These are phyloP conservation scores for Calcarisporium arbuscula DNA, from an alignment of 2,329 filamentous ascomycete species.

Conservation along the genomic window DNA sequence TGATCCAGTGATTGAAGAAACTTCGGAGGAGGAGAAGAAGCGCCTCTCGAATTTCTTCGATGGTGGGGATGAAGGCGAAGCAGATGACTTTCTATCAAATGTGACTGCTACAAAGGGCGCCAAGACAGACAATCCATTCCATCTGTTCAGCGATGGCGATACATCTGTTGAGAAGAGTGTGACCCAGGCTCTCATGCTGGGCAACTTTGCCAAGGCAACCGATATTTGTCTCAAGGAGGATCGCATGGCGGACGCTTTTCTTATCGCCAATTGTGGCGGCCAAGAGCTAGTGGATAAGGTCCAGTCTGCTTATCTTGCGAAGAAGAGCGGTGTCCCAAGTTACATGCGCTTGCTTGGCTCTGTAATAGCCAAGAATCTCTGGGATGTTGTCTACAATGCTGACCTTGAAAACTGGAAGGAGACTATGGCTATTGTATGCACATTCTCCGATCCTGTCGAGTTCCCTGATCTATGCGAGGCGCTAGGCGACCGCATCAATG, in stretches of 20 bases:
- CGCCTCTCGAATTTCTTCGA: slow-evolving; percentile 78
- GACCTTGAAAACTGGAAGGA: slow-evolving; percentile 94
- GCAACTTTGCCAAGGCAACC: slow-evolving; percentile 83
- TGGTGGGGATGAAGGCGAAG: slow-evolving; percentile 56
- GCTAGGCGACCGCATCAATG: slow-evolving; percentile 82
- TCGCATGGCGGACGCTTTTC: slow-evolving; percentile 90
- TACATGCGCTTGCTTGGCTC: slow-evolving; percentile 87
- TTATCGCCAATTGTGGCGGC: slow-evolving; percentile 94
- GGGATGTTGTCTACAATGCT: slow-evolving; percentile 97
- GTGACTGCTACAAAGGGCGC: slow-evolving; percentile 83
- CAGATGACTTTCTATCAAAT: slow-evolving; percentile 80
- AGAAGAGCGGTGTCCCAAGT: slow-evolving; percentile 76
- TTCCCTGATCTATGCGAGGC: slow-evolving; percentile 95
- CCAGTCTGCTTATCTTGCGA: slow-evolving; percentile 82
- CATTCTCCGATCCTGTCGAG: slow-evolving; percentile 83
- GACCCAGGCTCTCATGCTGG: slow-evolving; percentile 81
- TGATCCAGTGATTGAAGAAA: slow-evolving; percentile 23
- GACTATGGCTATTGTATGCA: slow-evolving; percentile 91
- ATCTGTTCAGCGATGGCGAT: slow-evolving; percentile 79
- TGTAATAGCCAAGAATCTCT: slow-evolving; percentile 92
- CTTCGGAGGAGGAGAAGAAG: slow-evolving; percentile 45
- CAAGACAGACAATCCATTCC: slow-evolving; percentile 91
- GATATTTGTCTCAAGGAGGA: slow-evolving; percentile 85
- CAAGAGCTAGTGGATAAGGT: slow-evolving; percentile 92
- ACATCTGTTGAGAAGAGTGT: slow-evolving; percentile 78